Evolutionary conservation across 2,329 filamentous ascomycete genomes (phyloP).

Genomic region (Kalaharituber pfeilii): DNA sequence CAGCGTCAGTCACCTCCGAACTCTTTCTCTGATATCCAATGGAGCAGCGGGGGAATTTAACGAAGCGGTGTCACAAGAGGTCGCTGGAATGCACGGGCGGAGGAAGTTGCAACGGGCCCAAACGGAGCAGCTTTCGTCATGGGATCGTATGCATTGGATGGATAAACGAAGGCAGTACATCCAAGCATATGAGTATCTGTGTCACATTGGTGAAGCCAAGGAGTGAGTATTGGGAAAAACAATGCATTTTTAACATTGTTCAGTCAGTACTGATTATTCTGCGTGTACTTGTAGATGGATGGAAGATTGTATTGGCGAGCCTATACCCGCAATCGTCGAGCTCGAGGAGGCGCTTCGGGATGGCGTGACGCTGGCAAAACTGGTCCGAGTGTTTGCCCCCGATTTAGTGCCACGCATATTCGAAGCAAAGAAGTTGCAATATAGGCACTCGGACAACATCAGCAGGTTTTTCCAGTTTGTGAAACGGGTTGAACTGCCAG

Average conservation of each 20-base stretch:
- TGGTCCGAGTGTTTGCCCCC: conserved; percentile 76
- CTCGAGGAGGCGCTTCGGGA: conserved; percentile 83
- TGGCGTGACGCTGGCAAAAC: conserved; percentile 83
- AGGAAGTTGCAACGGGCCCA: conserved; percentile 60
- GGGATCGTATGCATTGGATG: conserved; percentile 90
- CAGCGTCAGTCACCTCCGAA: conserved; percentile 73
- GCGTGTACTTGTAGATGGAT: conserved; percentile 50
- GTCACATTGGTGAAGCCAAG: conserved; percentile 95
- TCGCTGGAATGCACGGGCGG: conserved; percentile 70
- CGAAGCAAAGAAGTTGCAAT: conserved; percentile 67
- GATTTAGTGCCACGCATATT: conserved; percentile 67
- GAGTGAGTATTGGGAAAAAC: conserved; percentile 39
- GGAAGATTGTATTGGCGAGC: conserved; percentile 68
- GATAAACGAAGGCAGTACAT: conserved; percentile 93
- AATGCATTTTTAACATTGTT: too few species aligned
- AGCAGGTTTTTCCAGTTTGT: conserved; percentile 89
- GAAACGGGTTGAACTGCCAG: conserved; percentile 77
- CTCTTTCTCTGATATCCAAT: conserved; percentile 66
- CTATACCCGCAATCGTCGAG: conserved; percentile 81
- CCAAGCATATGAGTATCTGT: conserved; percentile 94
- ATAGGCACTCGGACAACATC: conserved; percentile 93
- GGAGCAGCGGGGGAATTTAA: conserved; percentile 63
- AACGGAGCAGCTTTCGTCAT: conserved; percentile 37
- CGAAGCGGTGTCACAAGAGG: conserved; percentile 61
- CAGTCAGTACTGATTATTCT: too few species aligned